Base-by-base conservation (phyloP, 345 rosid species). In the Aquilaria sinensis region DNA sequence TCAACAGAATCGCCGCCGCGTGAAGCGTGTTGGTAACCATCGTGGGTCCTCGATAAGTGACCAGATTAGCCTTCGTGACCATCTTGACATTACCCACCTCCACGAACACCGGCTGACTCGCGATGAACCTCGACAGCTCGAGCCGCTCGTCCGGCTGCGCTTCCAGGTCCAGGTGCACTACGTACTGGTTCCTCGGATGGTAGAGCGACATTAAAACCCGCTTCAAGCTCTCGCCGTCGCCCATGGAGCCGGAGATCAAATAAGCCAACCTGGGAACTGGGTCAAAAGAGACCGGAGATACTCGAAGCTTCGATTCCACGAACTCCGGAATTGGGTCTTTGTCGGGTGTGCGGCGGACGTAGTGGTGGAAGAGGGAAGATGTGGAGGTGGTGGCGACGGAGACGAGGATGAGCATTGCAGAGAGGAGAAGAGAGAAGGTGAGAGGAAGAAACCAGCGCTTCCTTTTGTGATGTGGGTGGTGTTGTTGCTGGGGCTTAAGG, bases 1-100 rank as follows among this genome's bases (percentile, higher is more conserved):
- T 85, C 52, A 92, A 67, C 80, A 92, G 74, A 74, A 92, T 68
- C 3, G 95, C 81, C 1, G 92, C 98, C 8, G 90, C 96, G 32
- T 92, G 90, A 67, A 92, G 95, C 3, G 98, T 92, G 62, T 88
- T 89, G 61, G 85, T 82, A n/a, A 89, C 95, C 98, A 89, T 89
- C 0, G 98, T 92, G 33, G 96, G 98, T 4, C 95, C 98, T 60
- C 87, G 78, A 43, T 92, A 92, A 31, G 98, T 92, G 33, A 92
- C 96, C 56, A 92, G 52, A 78, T 92, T 92, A 31, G 96, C 84
- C 81, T 78, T 83, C 47, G 75, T 78, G 54, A 78, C 73, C 65
- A 82, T 79, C 76, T 90, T 86, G 43, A 92, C 96, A 45, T 89
- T 92, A 46, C 86, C 92, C 12, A 92, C 77, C 37, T 78, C 62